phyloP scores from a whole-genome alignment of 2,329 filamentous ascomycete genomes.

The Raffaelea ambrosiae region DNA sequence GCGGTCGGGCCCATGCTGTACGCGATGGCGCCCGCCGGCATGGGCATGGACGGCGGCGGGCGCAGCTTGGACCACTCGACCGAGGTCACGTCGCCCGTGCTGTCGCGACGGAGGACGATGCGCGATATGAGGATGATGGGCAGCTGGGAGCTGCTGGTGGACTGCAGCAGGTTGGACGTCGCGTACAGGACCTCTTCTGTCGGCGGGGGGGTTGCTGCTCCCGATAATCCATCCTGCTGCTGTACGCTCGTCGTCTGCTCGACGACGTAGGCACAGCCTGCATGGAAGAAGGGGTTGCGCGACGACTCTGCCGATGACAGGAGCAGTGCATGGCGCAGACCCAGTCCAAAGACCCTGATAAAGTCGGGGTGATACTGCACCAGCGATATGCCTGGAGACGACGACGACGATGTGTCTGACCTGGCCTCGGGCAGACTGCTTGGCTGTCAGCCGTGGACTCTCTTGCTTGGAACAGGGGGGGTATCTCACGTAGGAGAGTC shows the following conservation, averaged over 20 bases:
- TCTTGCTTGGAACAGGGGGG: too few species aligned
- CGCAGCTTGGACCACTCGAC: slow-evolving; percentile 32
- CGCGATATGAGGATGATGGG: slow-evolving; percentile 38
- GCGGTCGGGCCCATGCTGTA: slow-evolving; percentile 20
- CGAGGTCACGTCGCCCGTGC: slow-evolving; percentile 17
- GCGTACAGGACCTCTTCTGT: slow-evolving; percentile 32
- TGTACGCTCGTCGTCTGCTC: slow-evolving; percentile 6
- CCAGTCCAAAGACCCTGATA: slow-evolving; percentile 21
- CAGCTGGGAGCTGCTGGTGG: slow-evolving; percentile 24
- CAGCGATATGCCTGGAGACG: slow-evolving; percentile 18
- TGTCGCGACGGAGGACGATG: slow-evolving; percentile 23
- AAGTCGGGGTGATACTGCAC: slow-evolving; percentile 29
- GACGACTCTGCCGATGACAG: slow-evolving; percentile 30
- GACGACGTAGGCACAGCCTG: slow-evolving; percentile 32
- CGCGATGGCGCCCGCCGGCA: slow-evolving; percentile 55
- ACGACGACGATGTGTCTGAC: neutral
- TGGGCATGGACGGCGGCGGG: slow-evolving; percentile 31
- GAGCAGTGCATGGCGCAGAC: slow-evolving; percentile 29
- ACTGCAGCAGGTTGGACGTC: slow-evolving; percentile 34
- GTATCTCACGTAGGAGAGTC: too few species aligned
- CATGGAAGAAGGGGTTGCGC: slow-evolving; percentile 36
- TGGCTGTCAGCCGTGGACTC: too few species aligned
- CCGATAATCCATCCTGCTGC: neutral
- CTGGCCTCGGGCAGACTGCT: neutral
- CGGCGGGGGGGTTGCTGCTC: neutral